Percentiles rank a stretch among this genome's conserved stretches.
Conservation (phyloP, 2,329 filamentous ascomycete genomes). For the Lecanicillium sp. region DNA sequence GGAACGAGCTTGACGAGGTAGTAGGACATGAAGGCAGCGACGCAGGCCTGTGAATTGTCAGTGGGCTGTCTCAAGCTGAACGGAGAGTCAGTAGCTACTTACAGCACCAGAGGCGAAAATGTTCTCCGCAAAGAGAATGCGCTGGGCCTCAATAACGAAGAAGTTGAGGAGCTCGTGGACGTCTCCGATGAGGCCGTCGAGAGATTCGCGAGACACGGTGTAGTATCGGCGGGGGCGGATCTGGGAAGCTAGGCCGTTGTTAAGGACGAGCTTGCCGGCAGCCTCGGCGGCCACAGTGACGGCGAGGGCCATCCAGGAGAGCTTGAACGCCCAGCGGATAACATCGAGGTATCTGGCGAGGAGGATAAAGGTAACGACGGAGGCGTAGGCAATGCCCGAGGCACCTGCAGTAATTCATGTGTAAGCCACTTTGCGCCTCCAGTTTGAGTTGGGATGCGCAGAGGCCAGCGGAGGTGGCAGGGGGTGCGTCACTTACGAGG, state of each 20-base stretch:
- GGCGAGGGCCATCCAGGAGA: slow-evolving; percentile 55
- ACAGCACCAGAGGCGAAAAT: slow-evolving; percentile 51
- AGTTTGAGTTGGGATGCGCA: too few species aligned
- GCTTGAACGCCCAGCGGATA: slow-evolving; percentile 56
- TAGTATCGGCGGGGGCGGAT: slow-evolving; percentile 61
- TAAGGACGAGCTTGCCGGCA: slow-evolving; percentile 52
- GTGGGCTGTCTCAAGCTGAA: slow-evolving; percentile 1
- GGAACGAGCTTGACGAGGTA: slow-evolving; percentile 62
- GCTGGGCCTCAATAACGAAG: slow-evolving; percentile 62
- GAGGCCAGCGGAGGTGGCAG: too few species aligned
- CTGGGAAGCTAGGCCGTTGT: slow-evolving; percentile 56
- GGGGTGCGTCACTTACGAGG: slow-evolving; percentile 55
- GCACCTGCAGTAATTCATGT: slow-evolving; percentile 38
- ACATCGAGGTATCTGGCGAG: slow-evolving; percentile 58
- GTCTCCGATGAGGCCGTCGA: slow-evolving; percentile 55
- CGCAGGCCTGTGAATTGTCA: slow-evolving; percentile 39
- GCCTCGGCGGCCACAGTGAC: slow-evolving; percentile 54
- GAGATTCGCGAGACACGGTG: slow-evolving; percentile 54
- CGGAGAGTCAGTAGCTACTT: slow-evolving; percentile 24
- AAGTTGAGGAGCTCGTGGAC: slow-evolving; percentile 65
- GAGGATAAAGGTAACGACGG: slow-evolving; percentile 52
- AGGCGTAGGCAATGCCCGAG: slow-evolving; percentile 56
- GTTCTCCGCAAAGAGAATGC: slow-evolving; percentile 62
- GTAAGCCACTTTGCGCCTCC: slow-evolving; percentile 12
- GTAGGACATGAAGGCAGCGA: slow-evolving; percentile 58